Evolutionary conservation across 1,139 yeast genomes (phyloP), one percentile per base, ranked within the genome.

Genomic region (Eremothecium coryli): DNA sequence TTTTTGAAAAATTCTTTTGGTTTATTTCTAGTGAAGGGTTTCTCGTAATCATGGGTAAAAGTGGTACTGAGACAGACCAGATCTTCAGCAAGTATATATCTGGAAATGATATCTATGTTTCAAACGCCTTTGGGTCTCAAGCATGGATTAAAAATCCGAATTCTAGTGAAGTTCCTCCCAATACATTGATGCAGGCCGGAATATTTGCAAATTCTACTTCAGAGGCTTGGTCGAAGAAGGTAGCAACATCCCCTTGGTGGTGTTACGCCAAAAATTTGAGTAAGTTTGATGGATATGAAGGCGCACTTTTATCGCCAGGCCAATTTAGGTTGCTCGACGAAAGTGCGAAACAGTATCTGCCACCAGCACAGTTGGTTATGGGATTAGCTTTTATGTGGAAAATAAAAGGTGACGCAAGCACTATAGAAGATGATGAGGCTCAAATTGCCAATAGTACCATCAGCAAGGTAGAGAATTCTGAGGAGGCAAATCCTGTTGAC

Each of bases 1-100:
- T 96, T 82, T 93, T 93, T 62, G 98, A 90, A 52, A 90, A 90
- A 56, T 90, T 81, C 55, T 76, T 67, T 51, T 90, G 98, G 98
- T 90, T 90, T 53, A 68, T 86, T 20, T 72, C 95, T 0, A 78
- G 79, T 43, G 97, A 90, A 54, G 94, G 94, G 0, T 86, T 82
- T 50, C 63, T 90, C 36, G 82, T 93, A 42, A 58, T 90, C 33
- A 86, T 90, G 32, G 97, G 96, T 1, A 74, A 85, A 43, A 96
- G 93, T 53, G 71, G 70, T 15, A 58, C 73, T n/a, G 97, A 90
- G 54, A 70, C 74, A n/a, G 95, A 86, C 49, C 70, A 84, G 63
- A 71, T 90, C 23, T 82, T 81, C 50, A 77, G 81, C 48, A 71
- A 86, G 37, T 82, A 85, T 52, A 77, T 88, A 56, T 67, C 65